Evolutionary conservation across 2,329 filamentous ascomycete genomes (phyloP).

Genomic region (Tolypocladium ophioglossoides): DNA sequence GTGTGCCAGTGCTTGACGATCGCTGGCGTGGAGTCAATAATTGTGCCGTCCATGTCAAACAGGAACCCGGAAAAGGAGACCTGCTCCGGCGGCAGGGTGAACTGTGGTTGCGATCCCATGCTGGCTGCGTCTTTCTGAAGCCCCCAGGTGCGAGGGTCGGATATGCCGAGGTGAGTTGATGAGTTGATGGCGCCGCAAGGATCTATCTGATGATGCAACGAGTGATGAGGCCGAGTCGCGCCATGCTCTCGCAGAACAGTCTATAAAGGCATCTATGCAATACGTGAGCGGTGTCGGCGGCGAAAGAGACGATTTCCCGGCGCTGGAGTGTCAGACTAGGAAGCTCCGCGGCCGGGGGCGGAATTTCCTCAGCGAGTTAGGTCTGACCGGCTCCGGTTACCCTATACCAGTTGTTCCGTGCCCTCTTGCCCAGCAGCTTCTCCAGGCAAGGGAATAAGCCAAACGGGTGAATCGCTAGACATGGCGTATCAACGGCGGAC

Average conservation of each 20-base stretch:
- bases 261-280: background rate
- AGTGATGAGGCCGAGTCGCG: background rate
- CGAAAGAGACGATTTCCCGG: background rate
- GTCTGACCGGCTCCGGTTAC: background rate
- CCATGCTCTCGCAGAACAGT: background rate
- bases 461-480: too few relatives aligned
- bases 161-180: background rate
- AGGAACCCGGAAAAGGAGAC: constrained; percentile 46
- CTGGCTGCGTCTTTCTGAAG: background rate
- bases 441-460: too few relatives aligned
- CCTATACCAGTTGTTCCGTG: background rate
- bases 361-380: constrained; percentile 5
- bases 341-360: constrained; percentile 15
- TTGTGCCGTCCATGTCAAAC: constrained; percentile 74
- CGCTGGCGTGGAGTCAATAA: constrained; percentile 71
- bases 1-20: constrained; percentile 69
- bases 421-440: too few relatives aligned
- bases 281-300: background rate
- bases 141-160: background rate
- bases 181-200: too few relatives aligned
- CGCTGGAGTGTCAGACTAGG: constrained; percentile 13
- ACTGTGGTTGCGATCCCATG: constrained; percentile 26
- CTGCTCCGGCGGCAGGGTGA: constrained; percentile 31
- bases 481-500: background rate
- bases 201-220: background rate